Evolutionary conservation across 306 rosid genomes (phyloP).

Genomic region (Trichosanthes cucumerina): DNA sequence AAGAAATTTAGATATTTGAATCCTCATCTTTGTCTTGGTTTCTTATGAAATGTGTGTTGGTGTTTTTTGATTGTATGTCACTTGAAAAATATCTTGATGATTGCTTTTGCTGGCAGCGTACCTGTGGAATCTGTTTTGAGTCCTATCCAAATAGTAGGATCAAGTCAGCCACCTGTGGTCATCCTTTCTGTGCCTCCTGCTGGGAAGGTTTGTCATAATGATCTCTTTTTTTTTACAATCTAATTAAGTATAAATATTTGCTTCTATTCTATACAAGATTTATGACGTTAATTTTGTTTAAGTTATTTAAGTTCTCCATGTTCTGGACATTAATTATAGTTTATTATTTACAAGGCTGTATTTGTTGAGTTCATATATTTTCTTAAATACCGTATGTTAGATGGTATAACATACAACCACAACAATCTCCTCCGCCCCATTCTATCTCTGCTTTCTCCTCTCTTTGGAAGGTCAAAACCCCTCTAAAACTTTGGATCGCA

Average conservation of each 20-base stretch:
- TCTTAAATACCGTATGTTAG: not conserved
- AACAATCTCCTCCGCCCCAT: not conserved
- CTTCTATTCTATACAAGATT: not conserved
- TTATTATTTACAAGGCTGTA: not conserved
- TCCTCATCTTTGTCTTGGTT: not conserved
- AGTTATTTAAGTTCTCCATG: not conserved
- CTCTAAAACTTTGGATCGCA: too few species aligned
- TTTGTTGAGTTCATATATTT: not conserved
- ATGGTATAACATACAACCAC: not conserved
- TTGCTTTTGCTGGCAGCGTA: slow-evolving; percentile 23
- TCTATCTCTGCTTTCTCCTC: too few species aligned
- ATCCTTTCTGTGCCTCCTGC: slow-evolving; percentile 61
- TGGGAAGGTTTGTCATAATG: slow-evolving; percentile 32
- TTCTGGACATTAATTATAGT: not conserved
- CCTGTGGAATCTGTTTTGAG: slow-evolving; percentile 76
- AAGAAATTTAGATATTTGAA: not conserved
- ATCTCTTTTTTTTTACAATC: not conserved
- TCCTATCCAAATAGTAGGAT: slow-evolving; percentile 30
- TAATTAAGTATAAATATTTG: not conserved
- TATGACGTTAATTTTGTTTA: not conserved
- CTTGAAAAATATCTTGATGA: not conserved
- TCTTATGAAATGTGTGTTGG: not conserved
- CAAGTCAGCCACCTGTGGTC: slow-evolving; percentile 60
- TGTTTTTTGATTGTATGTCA: not conserved
- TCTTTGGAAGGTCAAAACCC: too few species aligned